Evolutionary conservation across 2,329 filamentous ascomycete species (phyloP), one percentile per base, ranked within the genome.

Genomic region (Colletotrichum truncatum): DNA sequence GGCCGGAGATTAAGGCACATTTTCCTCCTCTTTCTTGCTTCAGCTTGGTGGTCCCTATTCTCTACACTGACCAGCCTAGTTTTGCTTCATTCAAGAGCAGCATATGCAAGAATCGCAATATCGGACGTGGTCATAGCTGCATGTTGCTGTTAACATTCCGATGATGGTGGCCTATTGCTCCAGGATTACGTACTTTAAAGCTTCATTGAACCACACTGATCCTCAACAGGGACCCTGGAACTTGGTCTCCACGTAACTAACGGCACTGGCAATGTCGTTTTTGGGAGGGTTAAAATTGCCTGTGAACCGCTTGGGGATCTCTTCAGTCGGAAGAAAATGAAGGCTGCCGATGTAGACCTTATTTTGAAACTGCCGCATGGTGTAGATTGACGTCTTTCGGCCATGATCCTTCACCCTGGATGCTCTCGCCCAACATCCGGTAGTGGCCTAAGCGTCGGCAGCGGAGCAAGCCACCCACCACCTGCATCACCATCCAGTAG

Each of bases 401-500:
- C 11, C 46, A 4, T 54, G 18, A 36, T 43, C n/a, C 18, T 34
- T 53, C 34, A 53, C 18, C 21, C 43, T n/a, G 54, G 41, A 14
- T 36, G 28, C n/a, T 54, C 38, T 14, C 32, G 60, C 25, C 64
- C 23, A 38, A 63, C 16, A 12, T 38, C 32, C 10, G 57, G 57
- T n/a, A 49, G 39, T n/a, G 54, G 54, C 6, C 5, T 48, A 3
- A 57, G 23, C 30, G 23, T 14, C 30, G 41, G 55, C 45, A 56
- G 41, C 11, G 43, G 57, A 10, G 8, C 30, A 32, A 46, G 23
- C 51, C 36, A 36, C 4, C 14, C 51, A 4, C 45, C 41, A 6
- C 23, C 25, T 5, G 11, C n/a, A 34, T 25, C 9, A 28, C 21
- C 18, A 25, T 54, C 25, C 34, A 39, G 25, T 10, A 28, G 6